Evolutionary conservation across 805 yeast genomes (phyloP).

Genomic region (Peterozyma toletana): DNA sequence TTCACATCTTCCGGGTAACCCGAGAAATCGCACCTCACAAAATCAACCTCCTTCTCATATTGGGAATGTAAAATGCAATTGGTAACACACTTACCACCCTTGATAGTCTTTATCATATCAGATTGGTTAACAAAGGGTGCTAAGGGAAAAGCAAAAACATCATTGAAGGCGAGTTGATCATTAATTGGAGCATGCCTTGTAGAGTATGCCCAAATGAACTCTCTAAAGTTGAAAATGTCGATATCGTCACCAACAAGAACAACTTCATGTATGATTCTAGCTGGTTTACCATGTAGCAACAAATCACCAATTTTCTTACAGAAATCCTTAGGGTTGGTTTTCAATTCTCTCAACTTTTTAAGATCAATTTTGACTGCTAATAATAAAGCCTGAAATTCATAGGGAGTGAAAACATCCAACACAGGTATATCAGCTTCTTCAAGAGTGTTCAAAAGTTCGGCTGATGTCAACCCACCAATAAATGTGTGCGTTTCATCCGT

Average conservation of each 20-base stretch:
- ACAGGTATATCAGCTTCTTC: constrained; percentile 12
- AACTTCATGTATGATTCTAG: constrained; percentile 16
- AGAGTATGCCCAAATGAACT: constrained; percentile 20
- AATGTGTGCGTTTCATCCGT: constrained; percentile 22
- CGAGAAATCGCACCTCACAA: too few relatives aligned
- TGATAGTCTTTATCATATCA: too few relatives aligned
- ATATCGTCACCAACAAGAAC: constrained; percentile 20
- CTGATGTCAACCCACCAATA: constrained; percentile 17
- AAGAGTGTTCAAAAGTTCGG: constrained; percentile 11
- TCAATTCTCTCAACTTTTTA: constrained; percentile 14
- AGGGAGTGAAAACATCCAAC: constrained; percentile 18
- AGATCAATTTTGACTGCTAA: constrained; percentile 15
- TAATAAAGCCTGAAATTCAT: constrained; percentile 19
- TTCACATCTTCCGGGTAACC: too few relatives aligned
- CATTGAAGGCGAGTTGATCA: too few relatives aligned
- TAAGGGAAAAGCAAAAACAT: too few relatives aligned
- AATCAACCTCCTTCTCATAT: too few relatives aligned
- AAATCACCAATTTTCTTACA: constrained; percentile 15
- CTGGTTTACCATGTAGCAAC: constrained; percentile 11
- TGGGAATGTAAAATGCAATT: too few relatives aligned
- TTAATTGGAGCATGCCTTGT: constrained; percentile 23
- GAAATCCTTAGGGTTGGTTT: constrained; percentile 13
- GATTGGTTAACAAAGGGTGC: too few relatives aligned
- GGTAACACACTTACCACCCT: too few relatives aligned
- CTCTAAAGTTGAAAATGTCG: constrained; percentile 18